A percentile compares a stretch with the other conserved stretches of the same genome.
These are phyloP conservation scores for Hibiscus tridactylites DNA, from an alignment of 345 rosid species.

Conservation along the genomic window DNA sequence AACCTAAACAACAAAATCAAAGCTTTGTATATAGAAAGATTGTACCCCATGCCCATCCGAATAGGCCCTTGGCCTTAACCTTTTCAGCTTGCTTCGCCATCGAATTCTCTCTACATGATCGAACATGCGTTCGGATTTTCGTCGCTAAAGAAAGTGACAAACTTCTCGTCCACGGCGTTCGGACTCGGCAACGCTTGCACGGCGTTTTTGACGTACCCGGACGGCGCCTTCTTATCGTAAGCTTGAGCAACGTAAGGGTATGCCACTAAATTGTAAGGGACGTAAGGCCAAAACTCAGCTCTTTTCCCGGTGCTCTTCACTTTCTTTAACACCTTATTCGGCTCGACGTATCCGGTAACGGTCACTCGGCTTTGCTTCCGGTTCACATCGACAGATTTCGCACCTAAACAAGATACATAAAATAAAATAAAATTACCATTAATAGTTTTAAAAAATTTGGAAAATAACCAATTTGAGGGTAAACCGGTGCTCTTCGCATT, in stretches of 20 bases:
- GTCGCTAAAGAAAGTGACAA: slow-evolving; percentile 33
- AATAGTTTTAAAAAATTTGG: background rate
- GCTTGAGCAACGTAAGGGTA: slow-evolving; percentile 39
- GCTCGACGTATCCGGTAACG: background rate
- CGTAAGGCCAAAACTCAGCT: slow-evolving; percentile 52
- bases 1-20: background rate
- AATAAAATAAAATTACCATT: background rate
- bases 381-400: slow-evolving; percentile 19
- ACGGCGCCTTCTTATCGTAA: slow-evolving; percentile 46
- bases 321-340: background rate
- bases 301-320: slow-evolving; percentile 24
- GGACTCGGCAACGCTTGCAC: slow-evolving; percentile 31
- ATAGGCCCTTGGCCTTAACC: background rate
- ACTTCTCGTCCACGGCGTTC: slow-evolving; percentile 26
- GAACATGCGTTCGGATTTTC: slow-evolving; percentile 46
- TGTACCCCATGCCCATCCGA: background rate
- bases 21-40: background rate
- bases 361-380: background rate
- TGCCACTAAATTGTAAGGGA: slow-evolving; percentile 35
- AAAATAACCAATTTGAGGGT: background rate
- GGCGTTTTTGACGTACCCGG: slow-evolving; percentile 36
- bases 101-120: slow-evolving; percentile 24
- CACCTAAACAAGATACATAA: slow-evolving; percentile 18
- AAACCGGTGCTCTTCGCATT: too few species aligned
- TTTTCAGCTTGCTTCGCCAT: background rate